Conservation (phyloP, 345 rosid genomes). For the Camelina hispida region DNA sequence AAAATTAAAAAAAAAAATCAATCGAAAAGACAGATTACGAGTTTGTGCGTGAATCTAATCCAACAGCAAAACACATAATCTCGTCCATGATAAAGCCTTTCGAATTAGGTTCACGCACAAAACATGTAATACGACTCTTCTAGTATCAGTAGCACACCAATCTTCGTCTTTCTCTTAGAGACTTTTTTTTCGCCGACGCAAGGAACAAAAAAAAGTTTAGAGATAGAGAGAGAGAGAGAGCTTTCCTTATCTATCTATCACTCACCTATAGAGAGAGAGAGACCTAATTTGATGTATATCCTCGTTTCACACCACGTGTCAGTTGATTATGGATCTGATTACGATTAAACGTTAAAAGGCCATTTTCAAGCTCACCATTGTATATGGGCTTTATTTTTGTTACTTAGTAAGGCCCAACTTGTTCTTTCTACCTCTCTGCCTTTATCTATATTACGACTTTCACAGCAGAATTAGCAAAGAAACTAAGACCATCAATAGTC, state of each 20-base stretch:
- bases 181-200: conserved; percentile 3
- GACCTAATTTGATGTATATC: conserved; percentile 26
- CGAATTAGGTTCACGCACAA: conserved; percentile 45
- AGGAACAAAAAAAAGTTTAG: background rate
- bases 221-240: background rate
- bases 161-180: background rate
- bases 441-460: no score
- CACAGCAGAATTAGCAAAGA: no score
- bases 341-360: background rate
- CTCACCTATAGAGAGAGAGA: background rate
- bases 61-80: conserved; percentile 5
- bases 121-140: conserved; percentile 43
- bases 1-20: no score
- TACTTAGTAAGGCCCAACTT: background rate
- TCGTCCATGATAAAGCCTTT: background rate
- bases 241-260: background rate
- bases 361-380: background rate
- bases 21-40: conserved; percentile 42
- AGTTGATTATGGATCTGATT: conserved; percentile 13
- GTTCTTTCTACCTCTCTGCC: background rate
- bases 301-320: background rate
- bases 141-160: background rate
- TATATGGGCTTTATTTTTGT: background rate
- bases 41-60: conserved; percentile 49
- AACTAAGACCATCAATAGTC: no score